phyloP scores from a whole-genome alignment of 2,329 filamentous ascomycete genomes.

The Xylariaceae sp. region DNA sequence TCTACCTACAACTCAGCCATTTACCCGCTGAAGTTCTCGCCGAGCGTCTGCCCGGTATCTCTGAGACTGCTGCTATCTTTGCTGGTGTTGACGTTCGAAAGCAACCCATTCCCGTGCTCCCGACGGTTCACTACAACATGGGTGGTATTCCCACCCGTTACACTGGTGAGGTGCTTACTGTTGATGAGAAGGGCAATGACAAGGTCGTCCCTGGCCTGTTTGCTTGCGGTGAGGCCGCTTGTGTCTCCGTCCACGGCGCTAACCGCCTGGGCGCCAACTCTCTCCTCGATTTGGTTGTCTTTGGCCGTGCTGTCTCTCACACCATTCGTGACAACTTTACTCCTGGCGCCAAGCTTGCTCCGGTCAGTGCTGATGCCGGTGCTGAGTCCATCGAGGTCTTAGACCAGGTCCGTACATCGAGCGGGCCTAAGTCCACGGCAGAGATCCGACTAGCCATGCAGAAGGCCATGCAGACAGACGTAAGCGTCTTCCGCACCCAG shows the following conservation, averaged over 20 bases:
- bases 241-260: conserved; percentile 95
- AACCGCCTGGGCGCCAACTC: conserved; percentile 98
- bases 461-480: conserved; percentile 96
- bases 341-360: conserved; percentile 73
- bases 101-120: conserved; percentile 92
- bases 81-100: conserved; percentile 94
- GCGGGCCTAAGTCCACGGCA: conserved; percentile 79
- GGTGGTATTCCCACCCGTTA: conserved; percentile 97
- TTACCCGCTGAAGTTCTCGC: conserved; percentile 86
- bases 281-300: conserved; percentile 93
- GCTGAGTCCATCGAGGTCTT: conserved; percentile 80
- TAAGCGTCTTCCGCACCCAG: conserved; percentile 93
- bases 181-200: conserved; percentile 82
- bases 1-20: conserved; percentile 96
- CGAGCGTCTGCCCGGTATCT: conserved; percentile 96
- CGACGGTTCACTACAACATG: conserved; percentile 99
- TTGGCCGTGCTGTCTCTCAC: conserved; percentile 94
- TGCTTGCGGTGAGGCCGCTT: conserved; percentile 94
- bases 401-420: conserved; percentile 76
- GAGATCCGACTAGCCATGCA: conserved; percentile 92
- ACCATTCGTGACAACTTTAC: conserved; percentile 92
- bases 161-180: conserved; percentile 89
- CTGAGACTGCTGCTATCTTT: conserved; percentile 96
- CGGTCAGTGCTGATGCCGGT: conserved; percentile 77
- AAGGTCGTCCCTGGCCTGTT: conserved; percentile 92